Percentiles rank a stretch among this genome's conserved stretches.
These are phyloP conservation scores for Catunica adiposa DNA, from an alignment of 2,329 filamentous ascomycete species.

Conservation along the genomic window DNA sequence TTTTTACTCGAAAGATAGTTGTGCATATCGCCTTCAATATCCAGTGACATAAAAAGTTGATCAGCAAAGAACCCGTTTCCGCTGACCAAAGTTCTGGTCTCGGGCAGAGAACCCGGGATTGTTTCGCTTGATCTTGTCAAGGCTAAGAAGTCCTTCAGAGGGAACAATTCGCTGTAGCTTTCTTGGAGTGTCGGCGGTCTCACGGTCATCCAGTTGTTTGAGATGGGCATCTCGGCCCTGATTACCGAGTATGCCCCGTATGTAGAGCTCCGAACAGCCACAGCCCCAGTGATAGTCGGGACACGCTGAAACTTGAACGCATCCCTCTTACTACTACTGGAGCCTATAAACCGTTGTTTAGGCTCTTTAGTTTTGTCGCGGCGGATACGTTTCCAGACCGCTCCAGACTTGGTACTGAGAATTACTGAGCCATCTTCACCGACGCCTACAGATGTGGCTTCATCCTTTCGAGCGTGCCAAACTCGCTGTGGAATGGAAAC, in stretches of 20 bases:
- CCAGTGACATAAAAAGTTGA: slow-evolving; percentile 42
- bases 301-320: slow-evolving; percentile 94
- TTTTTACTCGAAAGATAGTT: slow-evolving; percentile 28
- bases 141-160: slow-evolving; percentile 44
- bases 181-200: slow-evolving; percentile 54
- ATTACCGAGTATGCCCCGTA: slow-evolving; percentile 84
- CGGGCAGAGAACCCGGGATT: not conserved
- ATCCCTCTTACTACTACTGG: slow-evolving; percentile 32
- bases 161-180: slow-evolving; percentile 53
- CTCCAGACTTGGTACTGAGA: slow-evolving; percentile 78
- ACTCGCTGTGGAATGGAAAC: slow-evolving; percentile 64
- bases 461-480: slow-evolving; percentile 79
- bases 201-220: slow-evolving; percentile 52
- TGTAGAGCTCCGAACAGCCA: slow-evolving; percentile 69
- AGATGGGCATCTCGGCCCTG: slow-evolving; percentile 68
- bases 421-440: slow-evolving; percentile 91
- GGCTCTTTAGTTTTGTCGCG: slow-evolving; percentile 64
- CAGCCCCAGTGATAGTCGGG: slow-evolving; percentile 70
- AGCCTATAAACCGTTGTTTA: slow-evolving; percentile 31
- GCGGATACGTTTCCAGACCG: slow-evolving; percentile 79
- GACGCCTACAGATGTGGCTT: slow-evolving; percentile 71
- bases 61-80: slow-evolving; percentile 34
- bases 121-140: slow-evolving; percentile 18
- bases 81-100: slow-evolving; percentile 20
- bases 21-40: slow-evolving; percentile 47